phyloP scores from a whole-genome alignment of 2,329 filamentous ascomycete species.

The Cladophialophora exuberans region DNA sequence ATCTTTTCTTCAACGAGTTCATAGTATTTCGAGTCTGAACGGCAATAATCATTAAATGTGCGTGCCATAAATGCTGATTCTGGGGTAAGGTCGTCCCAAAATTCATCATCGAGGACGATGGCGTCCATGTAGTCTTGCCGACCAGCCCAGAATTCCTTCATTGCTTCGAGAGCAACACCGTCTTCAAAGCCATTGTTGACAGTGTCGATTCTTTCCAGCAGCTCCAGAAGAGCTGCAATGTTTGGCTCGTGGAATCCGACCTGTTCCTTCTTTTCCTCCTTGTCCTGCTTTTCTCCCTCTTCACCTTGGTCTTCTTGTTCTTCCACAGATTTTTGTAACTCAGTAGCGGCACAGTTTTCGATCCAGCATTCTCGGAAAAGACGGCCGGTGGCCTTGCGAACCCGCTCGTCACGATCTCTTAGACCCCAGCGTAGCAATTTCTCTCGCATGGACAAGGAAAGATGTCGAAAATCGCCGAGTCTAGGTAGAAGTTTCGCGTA shows the following conservation, averaged over 20 bases:
- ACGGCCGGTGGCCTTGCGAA: slow-evolving; percentile 85
- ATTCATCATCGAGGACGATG: slow-evolving; percentile 49
- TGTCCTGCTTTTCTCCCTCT: slow-evolving; percentile 42
- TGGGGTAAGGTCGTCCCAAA: slow-evolving; percentile 59
- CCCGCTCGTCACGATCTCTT: slow-evolving; percentile 89
- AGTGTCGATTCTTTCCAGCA: slow-evolving; percentile 91
- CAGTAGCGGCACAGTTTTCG: slow-evolving; percentile 79
- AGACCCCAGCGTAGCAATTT: slow-evolving; percentile 95
- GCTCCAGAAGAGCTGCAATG: slow-evolving; percentile 82
- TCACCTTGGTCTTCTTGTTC: slow-evolving; percentile 40
- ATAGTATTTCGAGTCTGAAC: slow-evolving; percentile 74
- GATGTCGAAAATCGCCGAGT: slow-evolving; percentile 88
- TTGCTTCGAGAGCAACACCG: slow-evolving; percentile 88
- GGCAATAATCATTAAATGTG: slow-evolving; percentile 93
- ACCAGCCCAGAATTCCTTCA: slow-evolving; percentile 95
- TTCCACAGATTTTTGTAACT: slow-evolving; percentile 33
- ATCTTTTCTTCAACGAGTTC: slow-evolving; percentile 86
- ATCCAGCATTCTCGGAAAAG: slow-evolving; percentile 97
- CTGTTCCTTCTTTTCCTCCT: slow-evolving; percentile 45
- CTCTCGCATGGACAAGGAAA: slow-evolving; percentile 91
- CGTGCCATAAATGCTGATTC: slow-evolving; percentile 89
- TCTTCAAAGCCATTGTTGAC: slow-evolving; percentile 87
- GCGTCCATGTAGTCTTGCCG: slow-evolving; percentile 63
- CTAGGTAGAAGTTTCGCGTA: slow-evolving; percentile 86
- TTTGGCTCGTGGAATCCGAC: slow-evolving; percentile 62